Conservation (phyloP, 306 rosid genomes). For the Comarum palustre region DNA sequence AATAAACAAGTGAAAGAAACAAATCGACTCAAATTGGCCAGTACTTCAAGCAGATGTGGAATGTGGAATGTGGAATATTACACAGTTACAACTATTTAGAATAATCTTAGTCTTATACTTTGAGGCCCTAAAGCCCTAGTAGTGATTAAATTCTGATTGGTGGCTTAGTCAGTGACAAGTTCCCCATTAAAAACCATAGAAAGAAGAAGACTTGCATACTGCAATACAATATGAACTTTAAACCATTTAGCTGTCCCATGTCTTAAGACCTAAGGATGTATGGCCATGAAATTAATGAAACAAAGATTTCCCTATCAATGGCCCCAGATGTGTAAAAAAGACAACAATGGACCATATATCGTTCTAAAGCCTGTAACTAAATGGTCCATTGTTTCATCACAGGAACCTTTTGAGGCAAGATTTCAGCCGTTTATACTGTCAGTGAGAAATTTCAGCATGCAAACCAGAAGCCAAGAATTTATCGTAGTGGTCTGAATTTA, state of each 20-base stretch:
- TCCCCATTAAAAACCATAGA: neutral
- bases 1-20: no score
- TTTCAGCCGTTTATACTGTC: neutral
- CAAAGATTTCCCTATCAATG: neutral
- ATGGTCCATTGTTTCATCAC: neutral
- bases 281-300: neutral
- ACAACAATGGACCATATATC: neutral
- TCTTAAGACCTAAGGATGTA: neutral
- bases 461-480: neutral
- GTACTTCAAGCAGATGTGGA: no score
- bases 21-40: no score
- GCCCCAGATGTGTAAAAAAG: neutral
- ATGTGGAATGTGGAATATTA: no score
- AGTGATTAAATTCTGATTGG: neutral
- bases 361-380: slow-evolving; percentile 2
- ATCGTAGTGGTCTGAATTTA: neutral
- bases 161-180: neutral
- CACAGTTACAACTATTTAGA: no score
- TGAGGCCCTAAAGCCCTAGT: neutral
- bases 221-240: neutral
- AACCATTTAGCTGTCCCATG: neutral
- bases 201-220: neutral
- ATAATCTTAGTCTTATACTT: neutral
- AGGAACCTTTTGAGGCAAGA: neutral
- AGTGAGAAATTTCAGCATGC: neutral